phyloP scores from a whole-genome alignment of 2,329 filamentous ascomycete genomes.

The Diaporthe longicolla region DNA sequence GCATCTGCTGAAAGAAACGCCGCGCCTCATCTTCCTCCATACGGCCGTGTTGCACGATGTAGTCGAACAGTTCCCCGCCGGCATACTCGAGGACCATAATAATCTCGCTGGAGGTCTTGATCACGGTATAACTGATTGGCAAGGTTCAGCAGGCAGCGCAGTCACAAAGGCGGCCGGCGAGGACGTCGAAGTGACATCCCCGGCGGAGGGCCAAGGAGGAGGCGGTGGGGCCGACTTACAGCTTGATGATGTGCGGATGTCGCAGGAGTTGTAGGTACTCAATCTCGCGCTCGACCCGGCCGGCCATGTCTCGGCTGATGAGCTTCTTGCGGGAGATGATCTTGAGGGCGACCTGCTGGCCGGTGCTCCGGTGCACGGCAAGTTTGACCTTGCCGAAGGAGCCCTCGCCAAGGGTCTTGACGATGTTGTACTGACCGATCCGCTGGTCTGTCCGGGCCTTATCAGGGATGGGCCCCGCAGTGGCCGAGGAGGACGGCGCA shows the following conservation, averaged over 20 bases:
- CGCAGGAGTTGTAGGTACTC: slow-evolving; percentile 96
- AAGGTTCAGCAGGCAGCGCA: slow-evolving; percentile 5
- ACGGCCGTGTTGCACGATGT: slow-evolving; percentile 93
- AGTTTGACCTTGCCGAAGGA: slow-evolving; percentile 99
- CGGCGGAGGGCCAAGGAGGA: not conserved
- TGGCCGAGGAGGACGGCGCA: slow-evolving; percentile 43
- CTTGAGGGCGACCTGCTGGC: slow-evolving; percentile 96
- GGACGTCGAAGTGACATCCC: not conserved
- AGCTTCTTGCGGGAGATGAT: slow-evolving; percentile 97
- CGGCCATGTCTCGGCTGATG: slow-evolving; percentile 97
- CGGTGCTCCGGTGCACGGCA: slow-evolving; percentile 90
- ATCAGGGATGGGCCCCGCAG: slow-evolving; percentile 51
- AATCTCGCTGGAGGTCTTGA: slow-evolving; percentile 93
- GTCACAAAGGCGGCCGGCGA: not conserved
- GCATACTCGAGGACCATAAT: slow-evolving; percentile 99
- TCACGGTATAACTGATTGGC: slow-evolving; percentile 84
- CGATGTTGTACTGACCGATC: slow-evolving; percentile 91
- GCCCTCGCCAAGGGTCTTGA: slow-evolving; percentile 93
- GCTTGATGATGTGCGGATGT: slow-evolving; percentile 98
- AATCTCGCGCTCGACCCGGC: slow-evolving; percentile 96
- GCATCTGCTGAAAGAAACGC: slow-evolving; percentile 99
- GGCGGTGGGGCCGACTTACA: slow-evolving; percentile 69
- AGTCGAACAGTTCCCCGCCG: slow-evolving; percentile 96
- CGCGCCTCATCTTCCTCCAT: slow-evolving; percentile 94
- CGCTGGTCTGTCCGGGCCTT: slow-evolving; percentile 81